Percentiles rank a stretch among this genome's conserved stretches.
Conservation (phyloP, 257 asterid species). For the Solanum habrochaites region DNA sequence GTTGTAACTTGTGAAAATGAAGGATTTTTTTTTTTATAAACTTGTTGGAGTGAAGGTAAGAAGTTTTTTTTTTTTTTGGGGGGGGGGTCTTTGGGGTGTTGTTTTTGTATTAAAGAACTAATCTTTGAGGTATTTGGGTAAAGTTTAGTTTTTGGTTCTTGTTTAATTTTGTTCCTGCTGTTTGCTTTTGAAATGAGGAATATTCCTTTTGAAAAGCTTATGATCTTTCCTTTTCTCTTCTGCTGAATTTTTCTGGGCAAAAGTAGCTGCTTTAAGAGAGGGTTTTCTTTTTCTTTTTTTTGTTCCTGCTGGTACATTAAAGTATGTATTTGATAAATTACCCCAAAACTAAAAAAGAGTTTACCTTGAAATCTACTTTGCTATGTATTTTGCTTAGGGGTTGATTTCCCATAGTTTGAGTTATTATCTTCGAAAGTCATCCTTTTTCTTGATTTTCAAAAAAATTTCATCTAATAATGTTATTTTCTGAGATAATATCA, state of each 20-base stretch:
- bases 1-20: not conserved
- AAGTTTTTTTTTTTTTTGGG: not conserved
- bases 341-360: not conserved
- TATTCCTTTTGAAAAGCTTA: not conserved
- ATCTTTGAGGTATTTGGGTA: not conserved
- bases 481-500: not conserved
- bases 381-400: not conserved
- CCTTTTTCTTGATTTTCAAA: not conserved
- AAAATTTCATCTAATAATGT: not conserved
- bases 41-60: not conserved
- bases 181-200: not conserved
- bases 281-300: not conserved
- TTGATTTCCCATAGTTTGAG: not conserved
- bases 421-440: not conserved
- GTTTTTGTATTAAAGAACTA: not conserved
- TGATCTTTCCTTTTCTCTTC: not conserved
- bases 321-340: not conserved
- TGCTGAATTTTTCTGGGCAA: not conserved
- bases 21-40: not conserved
- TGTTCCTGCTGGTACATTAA: not conserved
- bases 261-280: not conserved
- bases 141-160: not conserved
- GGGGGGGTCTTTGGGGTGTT: not conserved
- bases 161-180: not conserved
- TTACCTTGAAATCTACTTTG: not conserved